Evolutionary conservation across 106 monocot genomes (phyloP).

Genomic region (Amphibolis antarctica): DNA sequence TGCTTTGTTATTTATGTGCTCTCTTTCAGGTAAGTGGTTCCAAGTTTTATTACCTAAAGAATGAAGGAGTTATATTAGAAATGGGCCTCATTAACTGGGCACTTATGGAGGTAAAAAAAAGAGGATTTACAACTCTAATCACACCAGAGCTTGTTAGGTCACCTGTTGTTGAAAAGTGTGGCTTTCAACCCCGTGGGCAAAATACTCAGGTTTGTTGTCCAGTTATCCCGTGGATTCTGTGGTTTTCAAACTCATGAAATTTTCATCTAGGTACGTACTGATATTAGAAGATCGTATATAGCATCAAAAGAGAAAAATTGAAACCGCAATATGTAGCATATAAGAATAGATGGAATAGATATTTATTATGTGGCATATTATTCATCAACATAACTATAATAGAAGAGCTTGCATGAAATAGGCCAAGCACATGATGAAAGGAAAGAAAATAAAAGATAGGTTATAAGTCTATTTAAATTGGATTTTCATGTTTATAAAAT

Average conservation of each 20-base stretch:
- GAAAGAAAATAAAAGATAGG: too few species aligned
- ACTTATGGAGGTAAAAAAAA: slow-evolving; percentile 62
- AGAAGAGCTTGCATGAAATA: too few species aligned
- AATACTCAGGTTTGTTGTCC: slow-evolving; percentile 72
- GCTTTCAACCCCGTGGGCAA: slow-evolving; percentile 88
- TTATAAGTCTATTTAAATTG: too few species aligned
- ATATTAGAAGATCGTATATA: too few species aligned
- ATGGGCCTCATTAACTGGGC: slow-evolving; percentile 93
- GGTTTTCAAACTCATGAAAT: not conserved
- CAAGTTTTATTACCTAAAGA: slow-evolving; percentile 95
- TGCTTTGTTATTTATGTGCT: too few species aligned
- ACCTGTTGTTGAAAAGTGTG: slow-evolving; percentile 88
- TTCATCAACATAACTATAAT: too few species aligned
- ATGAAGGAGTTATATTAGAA: slow-evolving; percentile 87
- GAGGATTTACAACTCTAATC: slow-evolving; percentile 71
- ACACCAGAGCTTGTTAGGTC: slow-evolving; percentile 98
- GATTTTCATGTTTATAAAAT: too few species aligned
- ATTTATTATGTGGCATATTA: too few species aligned
- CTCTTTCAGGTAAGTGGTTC: slow-evolving; percentile 77
- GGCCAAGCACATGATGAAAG: too few species aligned
- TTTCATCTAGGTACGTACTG: not conserved
- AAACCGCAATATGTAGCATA: too few species aligned
- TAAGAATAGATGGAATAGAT: too few species aligned
- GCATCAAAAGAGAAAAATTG: too few species aligned
- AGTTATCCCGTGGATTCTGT: not conserved